A percentile compares a stretch with the other conserved stretches of the same genome.
phyloP scores from a whole-genome alignment of 345 rosid genomes.

The Camelina laxa region DNA sequence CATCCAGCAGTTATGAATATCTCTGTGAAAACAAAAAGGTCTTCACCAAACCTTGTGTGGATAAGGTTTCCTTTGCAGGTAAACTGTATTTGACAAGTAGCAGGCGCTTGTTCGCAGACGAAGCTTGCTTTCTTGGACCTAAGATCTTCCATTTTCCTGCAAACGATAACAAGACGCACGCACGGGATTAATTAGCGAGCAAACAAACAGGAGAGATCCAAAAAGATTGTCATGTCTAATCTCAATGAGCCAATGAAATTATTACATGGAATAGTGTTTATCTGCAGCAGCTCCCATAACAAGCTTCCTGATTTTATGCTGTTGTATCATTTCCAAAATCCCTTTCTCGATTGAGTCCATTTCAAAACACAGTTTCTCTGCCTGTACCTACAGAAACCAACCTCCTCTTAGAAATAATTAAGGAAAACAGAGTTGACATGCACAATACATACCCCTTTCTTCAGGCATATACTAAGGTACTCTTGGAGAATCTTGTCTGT shows the following conservation, averaged over 20 bases:
- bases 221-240: constrained; percentile 8
- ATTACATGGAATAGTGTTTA: constrained; percentile 53
- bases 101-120: constrained; percentile 59
- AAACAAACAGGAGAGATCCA: not conserved
- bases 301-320: constrained; percentile 61
- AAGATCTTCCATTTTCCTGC: constrained; percentile 64
- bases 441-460: constrained; percentile 60
- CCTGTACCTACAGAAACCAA: constrained; percentile 54
- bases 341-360: constrained; percentile 67
- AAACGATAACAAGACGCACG: not conserved
- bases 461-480: constrained; percentile 55
- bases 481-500: constrained; percentile 56
- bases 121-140: constrained; percentile 76
- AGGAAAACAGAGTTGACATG: not conserved
- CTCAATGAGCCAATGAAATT: not conserved
- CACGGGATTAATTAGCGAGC: not conserved
- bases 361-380: constrained; percentile 60
- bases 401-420: not conserved
- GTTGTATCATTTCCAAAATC: constrained; percentile 58
- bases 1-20: constrained; percentile 22
- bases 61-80: constrained; percentile 69
- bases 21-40: not conserved
- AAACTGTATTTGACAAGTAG: constrained; percentile 71
- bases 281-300: constrained; percentile 92
- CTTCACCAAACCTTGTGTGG: constrained; percentile 51